Evolutionary conservation across 2,329 filamentous ascomycete genomes (phyloP).

Genomic region (Ceratocystis ficicola): DNA sequence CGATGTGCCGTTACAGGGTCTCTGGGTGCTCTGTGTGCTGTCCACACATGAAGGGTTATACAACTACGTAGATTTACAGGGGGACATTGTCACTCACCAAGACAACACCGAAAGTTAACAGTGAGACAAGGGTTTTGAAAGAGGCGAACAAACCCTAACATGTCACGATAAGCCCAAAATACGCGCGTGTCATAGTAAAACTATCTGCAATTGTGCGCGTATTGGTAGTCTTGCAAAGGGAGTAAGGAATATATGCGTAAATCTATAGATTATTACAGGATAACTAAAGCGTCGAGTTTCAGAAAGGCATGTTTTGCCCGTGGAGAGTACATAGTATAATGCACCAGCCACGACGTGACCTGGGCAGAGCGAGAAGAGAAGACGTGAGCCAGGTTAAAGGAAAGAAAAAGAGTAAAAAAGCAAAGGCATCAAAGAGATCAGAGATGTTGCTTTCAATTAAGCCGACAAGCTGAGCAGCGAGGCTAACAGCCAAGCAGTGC

Average conservation of each 20-base stretch:
- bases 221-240: not conserved
- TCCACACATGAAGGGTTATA: not conserved
- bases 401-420: not conserved
- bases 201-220: no score
- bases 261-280: not conserved
- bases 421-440: not conserved
- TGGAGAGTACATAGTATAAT: not conserved
- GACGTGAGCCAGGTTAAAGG: not conserved
- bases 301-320: not conserved
- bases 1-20: not conserved
- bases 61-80: not conserved
- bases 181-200: no score
- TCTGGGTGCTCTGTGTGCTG: not conserved
- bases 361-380: not conserved
- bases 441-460: no score
- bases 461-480: not conserved
- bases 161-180: not conserved
- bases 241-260: not conserved
- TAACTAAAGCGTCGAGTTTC: not conserved
- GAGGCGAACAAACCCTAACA: not conserved
- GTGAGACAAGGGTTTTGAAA: not conserved
- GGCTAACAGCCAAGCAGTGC: not conserved
- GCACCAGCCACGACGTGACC: not conserved
- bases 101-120: not conserved
- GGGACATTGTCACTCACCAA: not conserved